These are phyloP conservation scores for Panaeolus cyanescens DNA, from an alignment of 768 basidiomycete species.

Conservation along the genomic window DNA sequence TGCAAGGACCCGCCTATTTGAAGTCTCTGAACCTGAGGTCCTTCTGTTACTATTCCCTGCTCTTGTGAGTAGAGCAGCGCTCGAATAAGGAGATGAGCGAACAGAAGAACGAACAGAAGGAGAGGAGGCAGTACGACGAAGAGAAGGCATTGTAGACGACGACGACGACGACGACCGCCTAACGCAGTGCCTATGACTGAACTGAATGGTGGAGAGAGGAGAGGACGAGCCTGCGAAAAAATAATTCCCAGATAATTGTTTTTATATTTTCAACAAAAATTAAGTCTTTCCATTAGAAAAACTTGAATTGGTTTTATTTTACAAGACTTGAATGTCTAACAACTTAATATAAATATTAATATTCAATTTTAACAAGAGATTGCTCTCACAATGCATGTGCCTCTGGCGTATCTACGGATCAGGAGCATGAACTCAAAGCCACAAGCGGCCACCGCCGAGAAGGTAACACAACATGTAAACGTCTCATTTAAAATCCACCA, in stretches of 20 bases:
- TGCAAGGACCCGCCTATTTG: slow-evolving; percentile 70
- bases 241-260: background rate
- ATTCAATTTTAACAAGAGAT: no score
- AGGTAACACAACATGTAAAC: slow-evolving; percentile 10
- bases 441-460: slow-evolving; percentile 26
- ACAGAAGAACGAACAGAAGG: slow-evolving; percentile 67
- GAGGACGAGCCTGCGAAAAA: slow-evolving; percentile 36
- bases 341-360: no score
- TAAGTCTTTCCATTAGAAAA: slow-evolving; percentile 4
- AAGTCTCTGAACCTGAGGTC: slow-evolving; percentile 67
- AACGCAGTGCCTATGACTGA: slow-evolving; percentile 43
- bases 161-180: slow-evolving; percentile 44
- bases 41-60: slow-evolving; percentile 53
- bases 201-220: slow-evolving; percentile 24
- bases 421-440: slow-evolving; percentile 14
- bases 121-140: slow-evolving; percentile 76
- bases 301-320: background rate
- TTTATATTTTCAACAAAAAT: background rate
- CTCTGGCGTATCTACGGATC: slow-evolving; percentile 39
- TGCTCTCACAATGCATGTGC: slow-evolving; percentile 14
- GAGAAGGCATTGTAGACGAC: slow-evolving; percentile 60
- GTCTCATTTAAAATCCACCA: background rate
- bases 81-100: slow-evolving; percentile 69
- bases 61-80: slow-evolving; percentile 31
- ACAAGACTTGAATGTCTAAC: slow-evolving; percentile 7